Percentiles rank a stretch among this genome's conserved stretches.
These are phyloP conservation scores for Groenewaldozyma salmanticensis DNA, from an alignment of 805 yeast species.

Conservation along the genomic window DNA sequence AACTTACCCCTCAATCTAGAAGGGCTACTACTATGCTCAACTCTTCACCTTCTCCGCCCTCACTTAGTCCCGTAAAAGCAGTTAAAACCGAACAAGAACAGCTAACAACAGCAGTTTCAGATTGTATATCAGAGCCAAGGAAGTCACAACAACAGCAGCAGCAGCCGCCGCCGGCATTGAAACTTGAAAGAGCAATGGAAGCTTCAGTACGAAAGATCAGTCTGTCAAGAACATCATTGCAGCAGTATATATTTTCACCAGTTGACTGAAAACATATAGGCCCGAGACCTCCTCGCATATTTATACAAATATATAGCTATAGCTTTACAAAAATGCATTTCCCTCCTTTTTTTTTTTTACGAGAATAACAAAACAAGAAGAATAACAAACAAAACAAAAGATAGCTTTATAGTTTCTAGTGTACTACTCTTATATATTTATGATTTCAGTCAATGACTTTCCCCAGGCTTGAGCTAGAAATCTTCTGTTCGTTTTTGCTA, in stretches of 20 bases:
- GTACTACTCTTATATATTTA: too few species aligned
- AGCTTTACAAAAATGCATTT: too few species aligned
- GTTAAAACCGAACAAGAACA: too few species aligned
- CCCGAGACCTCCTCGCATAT: too few species aligned
- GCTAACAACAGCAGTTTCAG: too few species aligned
- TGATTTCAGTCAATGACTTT: constrained; percentile 17
- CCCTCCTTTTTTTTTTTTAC: too few species aligned
- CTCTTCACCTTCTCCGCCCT: neutral
- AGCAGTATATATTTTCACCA: constrained; percentile 3
- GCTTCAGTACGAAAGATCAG: neutral
- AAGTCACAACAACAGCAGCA: neutral
- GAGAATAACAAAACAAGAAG: too few species aligned
- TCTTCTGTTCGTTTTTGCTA: constrained; percentile 21
- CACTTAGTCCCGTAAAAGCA: neutral
- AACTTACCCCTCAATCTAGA: neutral
- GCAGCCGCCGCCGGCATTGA: neutral
- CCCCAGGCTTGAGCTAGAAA: constrained; percentile 19
- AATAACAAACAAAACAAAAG: too few species aligned
- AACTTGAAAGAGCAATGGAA: neutral
- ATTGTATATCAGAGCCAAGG: too few species aligned
- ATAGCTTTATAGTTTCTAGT: too few species aligned
- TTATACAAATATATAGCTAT: too few species aligned
- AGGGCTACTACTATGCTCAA: neutral
- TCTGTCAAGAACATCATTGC: constrained; percentile 1
- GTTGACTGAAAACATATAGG: too few species aligned